Conservation (phyloP, 208 protist genomes). For the Zelonia costaricensis region DNA sequence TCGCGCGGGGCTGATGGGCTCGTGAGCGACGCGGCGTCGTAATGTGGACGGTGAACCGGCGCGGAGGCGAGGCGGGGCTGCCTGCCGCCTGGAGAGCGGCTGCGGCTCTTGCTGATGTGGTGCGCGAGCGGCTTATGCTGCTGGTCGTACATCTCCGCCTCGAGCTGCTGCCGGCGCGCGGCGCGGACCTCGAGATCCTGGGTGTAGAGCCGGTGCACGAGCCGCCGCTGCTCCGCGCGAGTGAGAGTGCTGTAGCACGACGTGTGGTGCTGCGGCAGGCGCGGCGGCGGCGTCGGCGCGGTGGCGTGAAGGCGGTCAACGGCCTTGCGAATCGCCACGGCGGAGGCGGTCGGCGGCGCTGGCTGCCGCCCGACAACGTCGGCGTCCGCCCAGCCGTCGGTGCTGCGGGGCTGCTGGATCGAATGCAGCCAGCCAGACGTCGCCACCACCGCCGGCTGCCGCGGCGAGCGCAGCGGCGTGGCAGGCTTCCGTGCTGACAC, state of each 20-base stretch:
- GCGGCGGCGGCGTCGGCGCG: not conserved
- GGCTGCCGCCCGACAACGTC: not conserved
- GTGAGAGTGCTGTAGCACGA: slow-evolving; percentile 42
- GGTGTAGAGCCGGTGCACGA: slow-evolving; percentile 41
- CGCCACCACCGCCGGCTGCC: not conserved
- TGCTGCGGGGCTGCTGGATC: not conserved
- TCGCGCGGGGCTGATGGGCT: not conserved
- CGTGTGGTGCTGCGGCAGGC: slow-evolving; percentile 8
- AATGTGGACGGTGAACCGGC: slow-evolving; percentile 2
- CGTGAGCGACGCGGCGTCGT: not conserved
- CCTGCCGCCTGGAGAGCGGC: slow-evolving; percentile 1
- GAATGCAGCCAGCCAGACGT: not conserved
- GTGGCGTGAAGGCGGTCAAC: slow-evolving; percentile 1
- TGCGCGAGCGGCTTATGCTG: slow-evolving; percentile 9
- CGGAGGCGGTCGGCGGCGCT: not conserved
- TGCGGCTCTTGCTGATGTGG: slow-evolving; percentile 1
- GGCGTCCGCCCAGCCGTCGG: not conserved
- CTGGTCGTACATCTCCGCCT: slow-evolving; percentile 12
- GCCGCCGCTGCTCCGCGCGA: slow-evolving; percentile 25
- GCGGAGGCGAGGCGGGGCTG: not conserved
- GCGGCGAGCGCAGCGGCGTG: not conserved
- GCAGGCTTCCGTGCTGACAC: slow-evolving; percentile 1
- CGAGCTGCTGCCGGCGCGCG: slow-evolving; percentile 18
- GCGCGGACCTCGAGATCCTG: slow-evolving; percentile 25
- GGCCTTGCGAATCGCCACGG: not conserved